Conservation (phyloP, 768 basidiomycete species). For the Tubosaeta sp. region DNA sequence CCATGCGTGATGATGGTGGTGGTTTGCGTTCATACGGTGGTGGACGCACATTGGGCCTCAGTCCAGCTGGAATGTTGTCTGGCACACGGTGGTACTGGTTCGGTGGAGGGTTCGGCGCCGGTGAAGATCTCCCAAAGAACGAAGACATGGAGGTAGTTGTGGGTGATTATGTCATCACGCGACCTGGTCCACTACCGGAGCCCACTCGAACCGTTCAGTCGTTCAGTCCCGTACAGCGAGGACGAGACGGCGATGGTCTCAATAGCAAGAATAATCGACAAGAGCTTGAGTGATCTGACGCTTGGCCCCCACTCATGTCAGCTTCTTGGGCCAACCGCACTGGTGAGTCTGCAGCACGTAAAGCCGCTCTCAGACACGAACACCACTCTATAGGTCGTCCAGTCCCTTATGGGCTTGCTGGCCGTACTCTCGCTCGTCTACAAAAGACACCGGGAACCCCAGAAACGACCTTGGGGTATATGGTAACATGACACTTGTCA, state of each 20-base stretch:
- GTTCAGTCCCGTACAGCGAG: not conserved
- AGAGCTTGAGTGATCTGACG: conserved; percentile 26
- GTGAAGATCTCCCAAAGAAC: conserved; percentile 44
- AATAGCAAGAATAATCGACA: conserved; percentile 4
- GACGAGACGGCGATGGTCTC: conserved; percentile 8
- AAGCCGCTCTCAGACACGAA: not conserved
- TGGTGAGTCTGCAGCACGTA: conserved; percentile 27
- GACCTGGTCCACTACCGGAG: too few relatives aligned
- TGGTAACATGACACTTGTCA: conserved; percentile 50
- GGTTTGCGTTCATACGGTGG: conserved; percentile 40
- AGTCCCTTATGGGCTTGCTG: conserved; percentile 84
- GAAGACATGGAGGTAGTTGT: conserved; percentile 18
- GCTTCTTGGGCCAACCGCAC: conserved; percentile 46
- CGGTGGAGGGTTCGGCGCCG: conserved; percentile 29
- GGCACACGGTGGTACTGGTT: conserved; percentile 44
- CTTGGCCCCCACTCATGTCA: conserved; percentile 42
- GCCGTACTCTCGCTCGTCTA: conserved; percentile 84
- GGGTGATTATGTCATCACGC: conserved; percentile 19
- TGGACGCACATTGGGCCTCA: conserved; percentile 33
- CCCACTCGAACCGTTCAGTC: not conserved
- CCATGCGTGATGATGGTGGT: conserved; percentile 31
- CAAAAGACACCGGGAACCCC: conserved; percentile 83
- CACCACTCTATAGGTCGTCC: conserved; percentile 53
- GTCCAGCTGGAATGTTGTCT: conserved; percentile 32
- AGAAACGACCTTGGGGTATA: conserved; percentile 87